Evolutionary conservation across 225 moss, liverwort and hornwort species (phyloP), one percentile per base, ranked within the genome.

Genomic region (Bryum argenteum): DNA sequence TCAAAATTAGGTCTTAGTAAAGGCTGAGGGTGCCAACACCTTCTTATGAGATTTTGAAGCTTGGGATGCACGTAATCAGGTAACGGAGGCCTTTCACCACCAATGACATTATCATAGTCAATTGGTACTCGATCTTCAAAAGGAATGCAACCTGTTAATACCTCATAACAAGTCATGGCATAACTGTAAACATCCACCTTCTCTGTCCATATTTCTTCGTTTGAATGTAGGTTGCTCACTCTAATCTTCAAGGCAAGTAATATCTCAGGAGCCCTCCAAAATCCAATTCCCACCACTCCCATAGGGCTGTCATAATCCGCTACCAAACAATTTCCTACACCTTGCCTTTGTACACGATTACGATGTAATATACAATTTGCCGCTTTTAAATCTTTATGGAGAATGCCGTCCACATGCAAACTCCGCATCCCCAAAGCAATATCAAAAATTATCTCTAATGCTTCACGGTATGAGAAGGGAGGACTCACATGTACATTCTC

Each of bases 151-250:
- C 43, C 44, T 22, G 23, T 12, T 20, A 63, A 22, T 6, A 63
- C 44, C 15, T 62, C 62, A 13, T 62, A 42, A 41, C 37, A 62
- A 12, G 42, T 42, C 42, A 62, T 21, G 41, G 18, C 62, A 12
- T 42, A 62, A 4, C 2, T 20, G 37, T 44, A 63, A n/a, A 21
- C 15, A 63, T 63, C 43, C 20, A 63, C 63, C 43, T 63, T 63
- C 63, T 20, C 8, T 22, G 44, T 63, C 63, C 63, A 63, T 22
- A 23, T 44, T 2, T 12, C 15, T 22, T 42, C 43, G 44, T 63
- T 1, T 23, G 2, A 7, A 0, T 3, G 0, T 21, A 7, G 43
- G 63, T 55, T 3, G 10, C 9, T 5, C 10, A 12, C n/a, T n/a
- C n/a, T n/a, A n/a, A n/a, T 23, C 22, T 14, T 13, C 23, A 44